Conservation (phyloP, 179 eudicot species). For the Gypsophila paniculata region DNA sequence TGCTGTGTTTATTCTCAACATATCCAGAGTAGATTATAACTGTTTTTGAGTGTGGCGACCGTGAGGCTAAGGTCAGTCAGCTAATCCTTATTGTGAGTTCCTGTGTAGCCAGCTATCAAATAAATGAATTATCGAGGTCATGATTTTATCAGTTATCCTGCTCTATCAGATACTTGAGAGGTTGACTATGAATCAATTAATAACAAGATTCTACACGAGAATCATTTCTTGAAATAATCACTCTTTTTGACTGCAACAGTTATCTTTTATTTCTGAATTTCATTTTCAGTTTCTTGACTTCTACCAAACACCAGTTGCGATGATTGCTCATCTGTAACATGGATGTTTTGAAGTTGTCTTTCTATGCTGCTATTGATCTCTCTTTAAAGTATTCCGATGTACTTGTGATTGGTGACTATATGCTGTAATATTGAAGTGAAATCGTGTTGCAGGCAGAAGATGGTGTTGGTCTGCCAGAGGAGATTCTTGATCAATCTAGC, state of each 20-base stretch:
- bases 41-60: too few relatives aligned
- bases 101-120: not conserved
- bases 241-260: too few relatives aligned
- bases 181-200: not conserved
- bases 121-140: not conserved
- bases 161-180: not conserved
- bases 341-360: not conserved
- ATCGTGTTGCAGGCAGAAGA: conserved; percentile 82
- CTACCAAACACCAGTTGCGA: not conserved
- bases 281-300: not conserved
- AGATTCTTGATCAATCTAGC: conserved; percentile 62
- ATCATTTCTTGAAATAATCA: too few relatives aligned
- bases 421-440: conserved; percentile 9
- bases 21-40: too few relatives aligned
- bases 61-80: too few relatives aligned
- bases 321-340: not conserved
- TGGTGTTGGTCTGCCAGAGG: conserved; percentile 88
- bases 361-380: not conserved
- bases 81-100: not conserved
- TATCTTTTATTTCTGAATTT: not conserved
- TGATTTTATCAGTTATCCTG: not conserved
- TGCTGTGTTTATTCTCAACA: too few relatives aligned
- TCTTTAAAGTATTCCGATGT: not conserved
- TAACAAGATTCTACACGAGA: not conserved
- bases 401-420: not conserved